Evolutionary conservation across 306 rosid genomes (phyloP).

Genomic region (Acacia confusa): DNA sequence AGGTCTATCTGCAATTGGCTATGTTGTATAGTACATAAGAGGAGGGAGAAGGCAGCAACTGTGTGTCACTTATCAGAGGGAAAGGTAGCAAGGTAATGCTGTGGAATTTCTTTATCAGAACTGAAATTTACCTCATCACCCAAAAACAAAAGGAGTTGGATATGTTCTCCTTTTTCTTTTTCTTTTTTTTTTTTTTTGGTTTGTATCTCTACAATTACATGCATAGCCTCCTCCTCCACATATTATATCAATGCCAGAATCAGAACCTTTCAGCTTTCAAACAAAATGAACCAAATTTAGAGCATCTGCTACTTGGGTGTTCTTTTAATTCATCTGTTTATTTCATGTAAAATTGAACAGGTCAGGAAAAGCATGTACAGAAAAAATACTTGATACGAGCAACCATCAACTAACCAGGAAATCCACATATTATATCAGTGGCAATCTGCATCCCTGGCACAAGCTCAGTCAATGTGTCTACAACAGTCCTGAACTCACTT

Average conservation of each 20-base stretch:
- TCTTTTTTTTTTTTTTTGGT: background rate
- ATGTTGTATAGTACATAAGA: background rate
- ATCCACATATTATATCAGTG: slow-evolving; percentile 98
- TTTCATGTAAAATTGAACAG: background rate
- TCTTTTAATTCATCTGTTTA: slow-evolving; percentile 12
- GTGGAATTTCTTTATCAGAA: background rate
- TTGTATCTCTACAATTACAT: background rate
- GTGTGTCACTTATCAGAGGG: background rate
- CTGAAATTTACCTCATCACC: background rate
- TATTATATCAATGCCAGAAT: background rate
- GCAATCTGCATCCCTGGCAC: slow-evolving; percentile 99
- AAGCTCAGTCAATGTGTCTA: slow-evolving; percentile 87
- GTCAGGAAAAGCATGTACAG: slow-evolving; percentile 1
- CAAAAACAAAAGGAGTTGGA: background rate
- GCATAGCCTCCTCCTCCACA: background rate
- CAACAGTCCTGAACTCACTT: slow-evolving; percentile 90
- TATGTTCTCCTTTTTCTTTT: background rate
- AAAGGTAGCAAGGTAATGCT: background rate
- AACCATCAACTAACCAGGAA: slow-evolving; percentile 78
- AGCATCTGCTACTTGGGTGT: background rate
- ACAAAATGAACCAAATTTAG: slow-evolving; percentile 12
- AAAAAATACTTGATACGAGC: slow-evolving; percentile 13
- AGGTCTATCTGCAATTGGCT: background rate
- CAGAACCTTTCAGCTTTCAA: background rate
- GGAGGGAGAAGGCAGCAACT: background rate